A percentile compares a stretch with the other conserved stretches of the same genome.
Evolutionary conservation across 257 asterid species (phyloP).

Genomic region (Solanum appendiculatum): DNA sequence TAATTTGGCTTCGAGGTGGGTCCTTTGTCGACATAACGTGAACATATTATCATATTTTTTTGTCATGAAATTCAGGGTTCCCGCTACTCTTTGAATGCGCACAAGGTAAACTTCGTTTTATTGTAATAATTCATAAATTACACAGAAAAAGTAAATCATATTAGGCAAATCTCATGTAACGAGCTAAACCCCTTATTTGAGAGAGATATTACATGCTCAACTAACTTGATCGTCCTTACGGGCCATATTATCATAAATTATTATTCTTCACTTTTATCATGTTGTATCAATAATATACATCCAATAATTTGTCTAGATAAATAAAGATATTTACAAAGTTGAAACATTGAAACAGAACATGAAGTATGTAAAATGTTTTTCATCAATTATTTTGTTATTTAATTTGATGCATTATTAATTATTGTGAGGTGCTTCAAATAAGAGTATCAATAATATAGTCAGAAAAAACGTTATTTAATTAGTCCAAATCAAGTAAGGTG

Average conservation of each 20-base stretch:
- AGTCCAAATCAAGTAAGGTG: neutral
- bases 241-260: neutral
- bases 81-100: too few species aligned
- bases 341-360: neutral
- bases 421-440: neutral
- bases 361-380: neutral
- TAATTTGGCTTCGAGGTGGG: neutral
- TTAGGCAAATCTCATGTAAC: too few species aligned
- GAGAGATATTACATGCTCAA: too few species aligned
- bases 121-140: rapidly evolving
- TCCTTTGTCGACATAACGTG: neutral
- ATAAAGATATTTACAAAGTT: neutral
- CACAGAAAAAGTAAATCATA: too few species aligned
- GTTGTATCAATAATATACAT: neutral
- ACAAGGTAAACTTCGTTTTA: too few species aligned
- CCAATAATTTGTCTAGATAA: neutral
- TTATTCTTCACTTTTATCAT: neutral
- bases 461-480: neutral
- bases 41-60: neutral
- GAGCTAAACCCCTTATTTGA: too few species aligned
- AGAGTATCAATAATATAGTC: neutral
- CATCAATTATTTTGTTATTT: neutral
- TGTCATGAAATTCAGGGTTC: too few species aligned
- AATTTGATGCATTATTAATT: neutral
- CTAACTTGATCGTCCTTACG: neutral